Evolutionary conservation across 176 grass and related monocot genomes (phyloP).

Genomic region (Themeda triandra): DNA sequence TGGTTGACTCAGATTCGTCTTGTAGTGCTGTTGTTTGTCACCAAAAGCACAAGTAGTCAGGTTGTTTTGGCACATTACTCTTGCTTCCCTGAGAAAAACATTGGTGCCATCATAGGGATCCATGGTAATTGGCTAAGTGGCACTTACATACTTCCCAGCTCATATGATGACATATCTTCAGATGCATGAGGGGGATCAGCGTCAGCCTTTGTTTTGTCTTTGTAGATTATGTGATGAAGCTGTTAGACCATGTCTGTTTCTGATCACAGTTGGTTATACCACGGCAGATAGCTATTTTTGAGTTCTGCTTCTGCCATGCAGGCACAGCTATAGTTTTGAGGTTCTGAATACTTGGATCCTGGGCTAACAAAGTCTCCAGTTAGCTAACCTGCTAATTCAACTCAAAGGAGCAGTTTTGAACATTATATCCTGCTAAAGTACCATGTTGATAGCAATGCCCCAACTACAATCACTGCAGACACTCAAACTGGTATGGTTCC

Average conservation of each 20-base stretch:
- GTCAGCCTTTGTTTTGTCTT: background rate
- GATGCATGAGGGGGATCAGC: background rate
- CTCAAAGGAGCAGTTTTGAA: background rate
- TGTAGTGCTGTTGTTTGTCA: conserved; percentile 80
- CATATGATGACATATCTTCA: background rate
- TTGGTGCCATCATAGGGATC: conserved; percentile 7
- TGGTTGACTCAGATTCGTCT: conserved; percentile 76
- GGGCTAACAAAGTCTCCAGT: conserved; percentile 5
- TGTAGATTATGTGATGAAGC: conserved; percentile 3
- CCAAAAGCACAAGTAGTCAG: conserved; percentile 24
- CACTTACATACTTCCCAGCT: background rate
- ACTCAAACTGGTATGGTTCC: conserved; percentile 24
- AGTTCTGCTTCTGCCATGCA: background rate
- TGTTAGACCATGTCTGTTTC: background rate
- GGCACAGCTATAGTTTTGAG: background rate
- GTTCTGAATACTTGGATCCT: conserved; percentile 10
- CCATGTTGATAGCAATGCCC: conserved; percentile 4
- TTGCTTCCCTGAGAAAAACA: background rate
- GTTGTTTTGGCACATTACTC: conserved; percentile 15
- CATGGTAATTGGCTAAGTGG: background rate
- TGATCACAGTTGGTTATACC: background rate
- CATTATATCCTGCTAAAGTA: conserved; percentile 9
- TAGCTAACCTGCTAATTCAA: conserved; percentile 22
- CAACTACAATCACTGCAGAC: conserved; percentile 7
- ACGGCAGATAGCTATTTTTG: background rate